phyloP scores from a whole-genome alignment of 106 monocot genomes.

The Dioscorea zingiberensis region DNA sequence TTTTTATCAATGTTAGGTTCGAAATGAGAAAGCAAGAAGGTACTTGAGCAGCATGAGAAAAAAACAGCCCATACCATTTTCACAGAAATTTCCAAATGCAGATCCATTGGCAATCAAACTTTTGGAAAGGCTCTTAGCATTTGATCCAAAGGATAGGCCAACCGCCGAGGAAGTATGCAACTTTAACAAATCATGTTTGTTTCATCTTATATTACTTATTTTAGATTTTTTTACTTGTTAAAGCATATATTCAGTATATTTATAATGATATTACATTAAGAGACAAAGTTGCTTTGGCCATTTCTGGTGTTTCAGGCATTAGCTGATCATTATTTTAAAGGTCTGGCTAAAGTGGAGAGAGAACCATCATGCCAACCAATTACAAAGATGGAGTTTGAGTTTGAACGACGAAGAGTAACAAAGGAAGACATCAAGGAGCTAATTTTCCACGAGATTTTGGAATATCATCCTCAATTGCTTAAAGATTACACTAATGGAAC shows the following conservation, averaged over 20 bases:
- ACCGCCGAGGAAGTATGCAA: slow-evolving; percentile 72
- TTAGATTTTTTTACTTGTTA: no score
- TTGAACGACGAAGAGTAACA: slow-evolving; percentile 74
- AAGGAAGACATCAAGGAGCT: slow-evolving; percentile 86
- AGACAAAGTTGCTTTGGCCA: no score
- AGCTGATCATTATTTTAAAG: slow-evolving; percentile 85
- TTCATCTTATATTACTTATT: neutral
- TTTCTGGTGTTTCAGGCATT: slow-evolving; percentile 44
- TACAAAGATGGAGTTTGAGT: slow-evolving; percentile 92
- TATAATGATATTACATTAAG: slow-evolving; percentile 1
- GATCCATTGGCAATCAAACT: slow-evolving; percentile 77
- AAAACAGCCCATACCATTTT: slow-evolving; percentile 65
- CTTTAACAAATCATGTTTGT: neutral
- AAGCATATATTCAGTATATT: no score
- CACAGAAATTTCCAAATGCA: slow-evolving; percentile 77
- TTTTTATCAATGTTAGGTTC: slow-evolving; percentile 34
- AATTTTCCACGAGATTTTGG: slow-evolving; percentile 84
- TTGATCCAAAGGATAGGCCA: slow-evolving; percentile 85
- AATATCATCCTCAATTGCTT: slow-evolving; percentile 88
- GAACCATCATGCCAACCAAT: slow-evolving; percentile 89
- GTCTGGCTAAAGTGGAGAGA: slow-evolving; percentile 74
- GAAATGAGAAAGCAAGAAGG: slow-evolving; percentile 88
- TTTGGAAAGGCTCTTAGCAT: slow-evolving; percentile 79
- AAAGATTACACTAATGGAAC: slow-evolving; percentile 74
- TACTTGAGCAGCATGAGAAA: slow-evolving; percentile 83